Evolutionary conservation across 1,284 basidiomycete genomes (phyloP).

Genomic region (Apiotrichum sp.): DNA sequence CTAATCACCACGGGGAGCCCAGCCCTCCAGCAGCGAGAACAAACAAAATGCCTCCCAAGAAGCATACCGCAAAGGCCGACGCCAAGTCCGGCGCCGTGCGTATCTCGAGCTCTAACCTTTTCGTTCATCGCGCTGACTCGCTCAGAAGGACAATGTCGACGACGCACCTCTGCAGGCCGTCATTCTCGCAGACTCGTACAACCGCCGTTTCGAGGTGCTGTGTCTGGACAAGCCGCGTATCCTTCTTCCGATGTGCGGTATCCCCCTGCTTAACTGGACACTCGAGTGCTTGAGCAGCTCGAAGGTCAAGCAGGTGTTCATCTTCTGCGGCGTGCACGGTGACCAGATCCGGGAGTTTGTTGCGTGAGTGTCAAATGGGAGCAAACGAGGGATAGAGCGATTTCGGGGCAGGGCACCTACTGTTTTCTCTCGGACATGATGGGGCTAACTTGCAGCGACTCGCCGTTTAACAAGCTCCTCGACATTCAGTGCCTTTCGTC

Average conservation of each 20-base stretch:
- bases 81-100: slow-evolving; percentile 17
- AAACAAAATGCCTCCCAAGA: slow-evolving; percentile 38
- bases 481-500: slow-evolving; percentile 83
- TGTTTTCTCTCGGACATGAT: too few species aligned
- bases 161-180: slow-evolving; percentile 84
- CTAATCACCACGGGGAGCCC: too few species aligned
- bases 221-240: slow-evolving; percentile 76
- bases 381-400: too few species aligned
- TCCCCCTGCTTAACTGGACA: slow-evolving; percentile 89
- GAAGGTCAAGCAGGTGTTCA: slow-evolving; percentile 91
- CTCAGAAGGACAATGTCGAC: slow-evolving; percentile 49
- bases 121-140: not conserved
- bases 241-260: slow-evolving; percentile 87
- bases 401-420: too few species aligned
- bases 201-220: slow-evolving; percentile 82
- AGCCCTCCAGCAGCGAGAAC: too few species aligned
- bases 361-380: slow-evolving; percentile 12
- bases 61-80: slow-evolving; percentile 27
- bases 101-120: not conserved
- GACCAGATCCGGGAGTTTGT: slow-evolving; percentile 71
- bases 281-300: slow-evolving; percentile 87
- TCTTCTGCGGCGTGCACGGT: slow-evolving; percentile 82
- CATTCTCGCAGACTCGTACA: slow-evolving; percentile 90
- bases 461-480: slow-evolving; percentile 52
- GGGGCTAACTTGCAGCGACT: slow-evolving; percentile 6